Conservation (phyloP, 2,329 filamentous ascomycete species). For the Dactylellina leptospora region DNA sequence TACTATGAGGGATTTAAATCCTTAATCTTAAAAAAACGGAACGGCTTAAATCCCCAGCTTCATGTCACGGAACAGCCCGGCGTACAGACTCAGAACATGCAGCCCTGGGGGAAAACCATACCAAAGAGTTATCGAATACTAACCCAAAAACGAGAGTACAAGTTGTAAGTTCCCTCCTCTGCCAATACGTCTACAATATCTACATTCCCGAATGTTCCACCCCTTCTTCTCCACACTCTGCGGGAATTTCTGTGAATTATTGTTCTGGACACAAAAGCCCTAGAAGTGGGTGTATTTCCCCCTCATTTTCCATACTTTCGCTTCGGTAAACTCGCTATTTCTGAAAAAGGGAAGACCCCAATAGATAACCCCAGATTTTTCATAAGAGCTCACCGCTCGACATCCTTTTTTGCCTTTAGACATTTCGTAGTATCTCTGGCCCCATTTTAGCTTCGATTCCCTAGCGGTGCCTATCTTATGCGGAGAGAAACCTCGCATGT, state of each 20-base stretch:
- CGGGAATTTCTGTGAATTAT: conserved; percentile 25
- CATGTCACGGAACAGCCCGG: neutral
- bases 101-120: too few species aligned
- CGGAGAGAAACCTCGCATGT: too few species aligned
- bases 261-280: neutral
- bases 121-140: too few species aligned
- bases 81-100: neutral
- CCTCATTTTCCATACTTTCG: too few species aligned
- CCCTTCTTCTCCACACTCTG: conserved; percentile 28
- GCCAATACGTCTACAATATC: conserved; percentile 5
- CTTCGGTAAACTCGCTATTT: conserved; percentile 36
- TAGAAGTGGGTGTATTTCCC: too few species aligned
- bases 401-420: neutral
- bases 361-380: conserved; percentile 31
- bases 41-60: too few species aligned
- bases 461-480: conserved; percentile 3
- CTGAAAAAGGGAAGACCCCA: conserved; percentile 28
- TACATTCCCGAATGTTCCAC: neutral
- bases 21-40: neutral
- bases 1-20: conserved; percentile 41
- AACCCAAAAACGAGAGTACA: too few species aligned
- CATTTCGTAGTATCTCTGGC: neutral
- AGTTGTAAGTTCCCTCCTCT: too few species aligned
- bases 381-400: conserved; percentile 17
- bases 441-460: neutral